Evolutionary conservation across 805 yeast species (phyloP), one percentile per base, ranked within the genome.

Genomic region (Wickerhamiella qilinensis): DNA sequence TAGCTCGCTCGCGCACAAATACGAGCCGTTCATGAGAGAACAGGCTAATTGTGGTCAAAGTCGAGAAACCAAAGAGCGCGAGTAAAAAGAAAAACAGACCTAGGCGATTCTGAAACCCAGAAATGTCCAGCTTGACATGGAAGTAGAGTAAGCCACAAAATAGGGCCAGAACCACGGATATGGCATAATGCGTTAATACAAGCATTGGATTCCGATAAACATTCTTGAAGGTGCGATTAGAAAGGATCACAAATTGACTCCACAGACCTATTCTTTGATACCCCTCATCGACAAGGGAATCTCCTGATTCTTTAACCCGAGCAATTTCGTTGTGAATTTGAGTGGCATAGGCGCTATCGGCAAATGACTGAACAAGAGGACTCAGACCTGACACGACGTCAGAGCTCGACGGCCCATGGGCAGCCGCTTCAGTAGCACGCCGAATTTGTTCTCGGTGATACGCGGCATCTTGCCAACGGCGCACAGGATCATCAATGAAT

Each of bases 101-200:
- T 46, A 91, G 66, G 49, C 98, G 69, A 58, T 91, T 91, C 57
- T 91, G 98, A 65, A 91, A 91, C 0, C 98, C 98, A 51, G 94
- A 76, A 39, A 91, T 88, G 55, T 88, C 95, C 53, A 84, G 80
- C 31, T 75, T 64, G 20, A 88, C 75, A 51, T 84, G 68, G 59
- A 77, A 88, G 57, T 91, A 91, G 30, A 91, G 64, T 36, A 71
- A 71, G 0, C 97, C 95, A 58, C 94, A 77, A 58, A 88, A 80
- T 3, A 75, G 52, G 1, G 94, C 95, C 57, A 88, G 72, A 14
- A 76, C 55, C 7, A 82, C 58, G 0, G 95, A 77, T 43, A 88
- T 64, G 2, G 78, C 62, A 52, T 88, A 88, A 51, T 91, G 93
- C 1, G 91, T 81, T 43, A 85, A 55, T 38, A 91, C 66, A n/a